Evolutionary conservation across 2,329 filamentous ascomycete species (phyloP), one percentile per base, ranked within the genome.

Genomic region (Hyphodiscus sp.): DNA sequence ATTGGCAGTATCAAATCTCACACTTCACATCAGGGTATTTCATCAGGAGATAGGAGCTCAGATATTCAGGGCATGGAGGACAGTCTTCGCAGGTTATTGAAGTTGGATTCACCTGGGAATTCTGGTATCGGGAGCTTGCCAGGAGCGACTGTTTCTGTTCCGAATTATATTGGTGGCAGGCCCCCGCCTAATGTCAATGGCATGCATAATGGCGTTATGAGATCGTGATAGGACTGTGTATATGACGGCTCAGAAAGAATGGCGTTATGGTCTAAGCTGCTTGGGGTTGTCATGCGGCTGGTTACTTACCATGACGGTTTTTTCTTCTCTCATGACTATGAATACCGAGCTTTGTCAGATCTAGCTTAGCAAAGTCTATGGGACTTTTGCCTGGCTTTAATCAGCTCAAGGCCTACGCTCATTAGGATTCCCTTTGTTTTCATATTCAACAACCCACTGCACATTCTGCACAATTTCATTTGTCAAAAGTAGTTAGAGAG

Each of bases 51-150:
- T 52, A 57, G 55, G 44, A 53, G 50, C 43, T 51, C 59, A 33
- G 61, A 68, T 56, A 44, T 66, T 57, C 56, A 60, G 47, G 64
- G 61, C 16, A 68, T 68, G 61, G 66, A 68, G 52, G 62, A 68
- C n/a, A 64, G 58, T 55, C 63, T 69, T 41, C 63, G 67, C 23
- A 65, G 58, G 42, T 62, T 69, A 19, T 58, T 69, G 47, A 69
- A 68, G 52, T 50, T 69, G 45, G 60, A 65, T 45, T 58, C 65
- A 18, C 42, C 52, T 20, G 57, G 50, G 19, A 57, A 50, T 54
- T 58, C 60, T 33, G 57, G 54, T 15, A 48, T 50, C 42, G 20
- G 20, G 29, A 19, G 44, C 38, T 10, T 45, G 19, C 46, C 58
- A 44, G 41, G 53, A 20, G 55, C 56, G 47, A n/a, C 58, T 41